phyloP scores from a whole-genome alignment of 495 filamentous ascomycete genomes.

The Lasiosphaeriaceae sp. region DNA sequence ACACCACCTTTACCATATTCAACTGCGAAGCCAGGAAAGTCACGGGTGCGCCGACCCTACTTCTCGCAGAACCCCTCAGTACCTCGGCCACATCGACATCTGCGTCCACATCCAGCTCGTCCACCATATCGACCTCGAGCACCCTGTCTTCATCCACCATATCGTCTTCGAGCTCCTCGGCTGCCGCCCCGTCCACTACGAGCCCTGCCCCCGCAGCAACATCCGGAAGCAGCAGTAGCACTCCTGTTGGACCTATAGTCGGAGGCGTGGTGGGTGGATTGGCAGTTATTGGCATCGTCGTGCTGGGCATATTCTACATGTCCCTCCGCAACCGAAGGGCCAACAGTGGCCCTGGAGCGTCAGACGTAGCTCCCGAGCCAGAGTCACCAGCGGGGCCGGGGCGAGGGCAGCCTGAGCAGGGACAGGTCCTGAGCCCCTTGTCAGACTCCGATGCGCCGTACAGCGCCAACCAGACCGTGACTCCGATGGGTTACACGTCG shows the following conservation, averaged over 20 bases:
- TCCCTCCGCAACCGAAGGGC: background rate
- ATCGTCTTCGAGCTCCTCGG: background rate
- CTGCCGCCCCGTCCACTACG: background rate
- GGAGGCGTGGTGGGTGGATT: constrained; percentile 2
- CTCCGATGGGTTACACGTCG: no score
- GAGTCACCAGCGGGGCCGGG: background rate
- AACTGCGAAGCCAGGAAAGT: constrained; percentile 6
- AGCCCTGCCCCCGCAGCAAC: background rate
- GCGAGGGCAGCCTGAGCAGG: background rate
- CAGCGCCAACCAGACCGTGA: background rate
- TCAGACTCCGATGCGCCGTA: background rate
- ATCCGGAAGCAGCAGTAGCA: background rate
- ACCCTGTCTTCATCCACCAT: background rate
- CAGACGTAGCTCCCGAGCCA: background rate
- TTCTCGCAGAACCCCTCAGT: constrained; percentile 1
- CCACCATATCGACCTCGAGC: background rate
- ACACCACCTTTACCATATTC: constrained; percentile 6
- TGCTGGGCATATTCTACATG: background rate
- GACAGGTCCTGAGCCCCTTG: background rate
- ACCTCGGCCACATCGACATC: background rate
- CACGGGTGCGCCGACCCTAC: background rate
- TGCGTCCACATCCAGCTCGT: background rate
- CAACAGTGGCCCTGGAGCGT: background rate
- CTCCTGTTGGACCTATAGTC: constrained; percentile 1
- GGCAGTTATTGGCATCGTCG: background rate